phyloP scores from a whole-genome alignment of 129 eudicot species.

The Mikania micrantha region DNA sequence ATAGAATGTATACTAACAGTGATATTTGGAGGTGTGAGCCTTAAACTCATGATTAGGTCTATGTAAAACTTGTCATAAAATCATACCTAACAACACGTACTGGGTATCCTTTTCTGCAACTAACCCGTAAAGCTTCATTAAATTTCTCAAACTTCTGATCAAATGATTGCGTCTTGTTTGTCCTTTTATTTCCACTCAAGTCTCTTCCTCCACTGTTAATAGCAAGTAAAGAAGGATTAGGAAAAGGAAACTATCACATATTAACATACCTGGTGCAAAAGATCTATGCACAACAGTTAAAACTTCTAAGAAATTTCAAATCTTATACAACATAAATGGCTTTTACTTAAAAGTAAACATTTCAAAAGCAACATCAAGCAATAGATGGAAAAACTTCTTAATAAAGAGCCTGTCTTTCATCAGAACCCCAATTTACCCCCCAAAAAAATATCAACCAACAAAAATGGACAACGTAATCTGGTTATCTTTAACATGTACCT shows the following conservation, averaged over 20 bases:
- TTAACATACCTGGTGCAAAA: neutral
- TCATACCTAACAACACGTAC: conserved; percentile 88
- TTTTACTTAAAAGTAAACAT: neutral
- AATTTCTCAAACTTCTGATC: conserved; percentile 69
- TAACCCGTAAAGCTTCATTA: conserved; percentile 77
- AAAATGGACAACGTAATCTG: neutral
- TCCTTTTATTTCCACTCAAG: conserved; percentile 80
- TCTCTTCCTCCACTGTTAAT: conserved; percentile 81
- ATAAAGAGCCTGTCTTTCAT: neutral
- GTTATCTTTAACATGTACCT: conserved; percentile 13
- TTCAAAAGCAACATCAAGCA: neutral
- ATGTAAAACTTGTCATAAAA: conserved; percentile 1
- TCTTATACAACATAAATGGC: neutral
- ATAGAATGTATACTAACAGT: neutral
- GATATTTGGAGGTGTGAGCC: neutral
- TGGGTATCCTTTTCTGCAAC: conserved; percentile 88
- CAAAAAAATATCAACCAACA: neutral
- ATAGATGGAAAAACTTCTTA: neutral
- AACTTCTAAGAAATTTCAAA: neutral
- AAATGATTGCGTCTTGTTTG: conserved; percentile 81
- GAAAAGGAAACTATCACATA: conserved; percentile 2
- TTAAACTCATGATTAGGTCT: neutral
- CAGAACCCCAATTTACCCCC: neutral
- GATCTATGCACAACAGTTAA: neutral
- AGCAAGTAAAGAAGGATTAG: neutral